phyloP scores from a whole-genome alignment of 2,329 filamentous ascomycete species.

The Parascedosporium putredinis region DNA sequence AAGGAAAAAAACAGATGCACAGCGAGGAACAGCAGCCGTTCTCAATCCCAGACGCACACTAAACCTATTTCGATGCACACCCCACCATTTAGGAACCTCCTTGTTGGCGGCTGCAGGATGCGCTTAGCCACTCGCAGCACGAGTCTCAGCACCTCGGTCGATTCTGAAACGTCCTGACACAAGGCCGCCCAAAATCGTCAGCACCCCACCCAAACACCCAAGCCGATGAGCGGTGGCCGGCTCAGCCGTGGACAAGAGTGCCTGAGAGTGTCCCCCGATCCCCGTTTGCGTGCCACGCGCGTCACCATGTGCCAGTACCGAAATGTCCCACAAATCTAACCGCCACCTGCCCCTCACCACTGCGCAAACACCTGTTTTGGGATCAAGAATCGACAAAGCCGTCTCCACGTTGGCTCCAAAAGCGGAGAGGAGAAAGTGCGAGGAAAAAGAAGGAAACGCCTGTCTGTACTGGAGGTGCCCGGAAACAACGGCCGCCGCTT shows the following conservation, averaged over 20 bases:
- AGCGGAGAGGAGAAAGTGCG: no score
- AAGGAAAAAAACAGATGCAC: background rate
- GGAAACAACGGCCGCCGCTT: no score
- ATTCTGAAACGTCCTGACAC: slow-evolving; percentile 2
- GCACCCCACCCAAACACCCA: no score
- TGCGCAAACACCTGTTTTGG: no score
- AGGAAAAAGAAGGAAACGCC: no score
- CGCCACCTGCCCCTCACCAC: background rate
- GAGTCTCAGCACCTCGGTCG: slow-evolving; percentile 1
- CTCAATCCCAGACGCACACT: background rate
- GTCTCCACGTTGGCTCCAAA: no score
- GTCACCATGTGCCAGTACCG: background rate
- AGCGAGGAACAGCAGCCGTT: background rate
- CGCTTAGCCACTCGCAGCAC: background rate
- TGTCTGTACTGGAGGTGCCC: no score
- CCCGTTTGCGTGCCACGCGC: background rate
- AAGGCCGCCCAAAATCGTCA: background rate
- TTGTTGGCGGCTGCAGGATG: background rate
- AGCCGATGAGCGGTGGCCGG: no score
- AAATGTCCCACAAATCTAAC: background rate
- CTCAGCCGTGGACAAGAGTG: background rate
- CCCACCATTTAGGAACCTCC: no score
- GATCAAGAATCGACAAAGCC: no score
- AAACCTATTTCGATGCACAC: background rate
- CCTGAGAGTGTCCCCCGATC: no score